Evolutionary conservation across 148 eudicot genomes (phyloP).

Genomic region (Fallopia convolvulus): DNA sequence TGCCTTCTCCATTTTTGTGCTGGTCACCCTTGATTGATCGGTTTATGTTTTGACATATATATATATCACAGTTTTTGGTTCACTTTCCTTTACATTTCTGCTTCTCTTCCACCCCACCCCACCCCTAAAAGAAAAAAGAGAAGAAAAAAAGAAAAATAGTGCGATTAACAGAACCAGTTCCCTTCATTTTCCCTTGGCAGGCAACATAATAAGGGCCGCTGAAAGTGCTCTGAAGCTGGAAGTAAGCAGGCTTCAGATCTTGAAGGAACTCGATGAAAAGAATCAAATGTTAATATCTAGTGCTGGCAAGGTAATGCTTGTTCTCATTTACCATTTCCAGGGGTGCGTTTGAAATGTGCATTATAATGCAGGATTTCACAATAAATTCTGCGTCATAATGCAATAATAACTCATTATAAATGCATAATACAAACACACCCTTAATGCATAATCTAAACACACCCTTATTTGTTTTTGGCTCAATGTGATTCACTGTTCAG

Average conservation of each 20-base stretch:
- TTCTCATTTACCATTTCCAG: background rate
- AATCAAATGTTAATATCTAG: conserved; percentile 35
- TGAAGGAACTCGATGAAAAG: conserved; percentile 44
- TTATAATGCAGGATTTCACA: background rate
- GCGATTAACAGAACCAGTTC: background rate
- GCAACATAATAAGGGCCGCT: conserved; percentile 44
- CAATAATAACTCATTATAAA: no score
- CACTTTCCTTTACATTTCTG: background rate
- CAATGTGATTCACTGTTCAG: background rate
- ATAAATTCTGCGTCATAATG: background rate
- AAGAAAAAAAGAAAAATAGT: no score
- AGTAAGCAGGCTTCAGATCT: conserved; percentile 45
- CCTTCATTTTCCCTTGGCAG: conserved; percentile 18
- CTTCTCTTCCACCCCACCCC: background rate
- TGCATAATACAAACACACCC: no score
- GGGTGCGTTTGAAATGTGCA: no score
- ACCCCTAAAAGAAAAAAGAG: no score
- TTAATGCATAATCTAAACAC: no score
- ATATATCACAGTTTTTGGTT: background rate
- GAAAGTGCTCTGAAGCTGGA: conserved; percentile 71
- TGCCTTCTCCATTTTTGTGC: background rate
- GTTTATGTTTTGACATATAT: background rate
- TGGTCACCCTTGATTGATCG: background rate
- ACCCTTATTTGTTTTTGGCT: background rate
- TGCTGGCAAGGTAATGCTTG: conserved; percentile 37